Conservation (phyloP, 2,329 filamentous ascomycete genomes). For the Aspergillus novoparasiticus region DNA sequence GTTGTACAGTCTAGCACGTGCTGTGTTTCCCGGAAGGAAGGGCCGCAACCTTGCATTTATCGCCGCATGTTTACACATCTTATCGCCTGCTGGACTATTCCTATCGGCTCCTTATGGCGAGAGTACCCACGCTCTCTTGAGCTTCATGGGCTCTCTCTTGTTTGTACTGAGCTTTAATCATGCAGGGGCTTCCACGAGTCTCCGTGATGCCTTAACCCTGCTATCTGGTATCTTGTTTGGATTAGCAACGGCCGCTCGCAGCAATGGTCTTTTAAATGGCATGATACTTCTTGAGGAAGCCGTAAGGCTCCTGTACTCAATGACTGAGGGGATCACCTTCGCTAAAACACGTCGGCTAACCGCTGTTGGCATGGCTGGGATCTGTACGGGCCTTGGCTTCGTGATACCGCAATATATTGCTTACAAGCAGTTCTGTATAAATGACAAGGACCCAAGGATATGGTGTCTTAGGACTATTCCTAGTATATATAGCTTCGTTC, state of each 20-base stretch:
- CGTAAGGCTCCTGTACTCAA: not conserved
- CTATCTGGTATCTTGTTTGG: slow-evolving; percentile 8
- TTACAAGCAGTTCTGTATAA: slow-evolving; percentile 7
- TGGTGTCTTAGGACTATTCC: slow-evolving; percentile 10
- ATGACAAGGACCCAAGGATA: not conserved
- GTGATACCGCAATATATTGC: slow-evolving; percentile 11
- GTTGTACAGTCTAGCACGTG: slow-evolving; percentile 4
- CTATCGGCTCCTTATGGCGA: slow-evolving; percentile 10
- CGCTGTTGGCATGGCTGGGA: slow-evolving; percentile 6
- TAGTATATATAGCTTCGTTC: slow-evolving; percentile 13
- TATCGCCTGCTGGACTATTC: slow-evolving; percentile 13
- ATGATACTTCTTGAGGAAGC: slow-evolving; percentile 11
- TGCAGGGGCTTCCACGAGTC: not conserved
- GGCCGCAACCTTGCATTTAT: slow-evolving; percentile 12
- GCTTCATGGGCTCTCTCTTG: slow-evolving; percentile 9
- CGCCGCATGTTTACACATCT: slow-evolving; percentile 9
- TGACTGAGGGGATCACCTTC: not conserved
- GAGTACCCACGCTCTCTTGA: slow-evolving; percentile 7
- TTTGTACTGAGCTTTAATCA: slow-evolving; percentile 9
- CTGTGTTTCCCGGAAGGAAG: slow-evolving; percentile 3
- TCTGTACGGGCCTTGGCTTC: slow-evolving; percentile 11
- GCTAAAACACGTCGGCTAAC: slow-evolving; percentile 1
- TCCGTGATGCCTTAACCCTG: not conserved
- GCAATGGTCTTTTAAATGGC: slow-evolving; percentile 13
- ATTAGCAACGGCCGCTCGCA: slow-evolving; percentile 7